Base-by-base conservation (phyloP, 352 stramenopile species). In the Peronospora destructor region DNA sequence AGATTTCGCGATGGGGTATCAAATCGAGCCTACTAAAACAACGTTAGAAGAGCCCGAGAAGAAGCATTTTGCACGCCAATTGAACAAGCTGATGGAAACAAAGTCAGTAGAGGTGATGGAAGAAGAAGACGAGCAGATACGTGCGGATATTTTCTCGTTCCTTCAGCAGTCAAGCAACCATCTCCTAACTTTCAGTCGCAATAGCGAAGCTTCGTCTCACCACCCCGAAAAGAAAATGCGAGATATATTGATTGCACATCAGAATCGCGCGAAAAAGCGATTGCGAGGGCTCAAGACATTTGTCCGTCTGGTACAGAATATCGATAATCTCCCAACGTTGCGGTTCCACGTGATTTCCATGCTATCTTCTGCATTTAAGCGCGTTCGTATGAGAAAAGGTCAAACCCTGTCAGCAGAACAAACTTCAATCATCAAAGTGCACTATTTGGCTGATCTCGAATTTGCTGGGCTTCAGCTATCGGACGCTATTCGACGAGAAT, bases 41-140 rank as follows among this genome's bases (percentile, higher is more conserved):
- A 38, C 44, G 14, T 28, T 17, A 8, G 45, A 42, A 36, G 48
- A 61, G 28, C 60, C 49, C 14, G 36, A 63, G 23, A 43, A 49
- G 45, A 68, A 85, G 29, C 63, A 68, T 43, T 82, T 71, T 48
- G 53, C 60, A 7, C 63, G 56, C 6, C 83, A 93, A 14, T 50
- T 91, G 6, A 80, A 84, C 25, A 61, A 61, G n/a, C 35, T 91
- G 6, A 84, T 84, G 68, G 72, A 86, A 39, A 72, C 65, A 6
- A 93, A 91, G 53, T 76, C 76, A 5, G 70, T 81, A 23, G 76
- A 90, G 35, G 61, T 55, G 29, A 87, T 91, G 45, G 79, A 91
- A 58, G 75, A 88, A 61, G 83, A 94, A 64, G 83, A 94, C 35
- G 83, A 91, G 43, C 75, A 73, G n/a, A 68, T 89, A 28, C 80